Percentiles rank a stretch among this genome's conserved stretches.
Conservation (phyloP, 768 basidiomycete species). For the Boletus rex-veris region DNA sequence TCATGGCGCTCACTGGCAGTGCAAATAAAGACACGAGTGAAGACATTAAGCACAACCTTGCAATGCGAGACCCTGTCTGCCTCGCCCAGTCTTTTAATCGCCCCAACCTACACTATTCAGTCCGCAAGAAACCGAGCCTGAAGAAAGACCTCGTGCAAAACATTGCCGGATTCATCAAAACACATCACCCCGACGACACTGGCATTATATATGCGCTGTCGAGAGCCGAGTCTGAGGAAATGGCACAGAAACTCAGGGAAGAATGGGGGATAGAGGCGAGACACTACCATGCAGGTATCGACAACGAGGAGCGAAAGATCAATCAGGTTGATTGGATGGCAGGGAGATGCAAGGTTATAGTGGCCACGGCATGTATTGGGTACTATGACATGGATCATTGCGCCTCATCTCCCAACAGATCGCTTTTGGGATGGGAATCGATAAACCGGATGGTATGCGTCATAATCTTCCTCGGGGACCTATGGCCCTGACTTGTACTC, state of each 20-base stretch:
- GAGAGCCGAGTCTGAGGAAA: constrained; percentile 72
- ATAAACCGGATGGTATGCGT: constrained; percentile 69
- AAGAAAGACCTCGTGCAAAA: constrained; percentile 47
- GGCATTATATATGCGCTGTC: constrained; percentile 87
- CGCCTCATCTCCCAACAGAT: constrained; percentile 45
- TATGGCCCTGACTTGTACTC: constrained; percentile 3
- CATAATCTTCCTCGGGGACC: background rate
- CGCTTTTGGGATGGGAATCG: constrained; percentile 97
- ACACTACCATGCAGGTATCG: constrained; percentile 87
- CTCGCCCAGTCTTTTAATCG: constrained; percentile 90
- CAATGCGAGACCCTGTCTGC: constrained; percentile 51
- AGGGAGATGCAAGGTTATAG: constrained; percentile 73
- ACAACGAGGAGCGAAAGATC: constrained; percentile 53
- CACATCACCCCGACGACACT: constrained; percentile 51
- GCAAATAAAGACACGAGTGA: constrained; percentile 74
- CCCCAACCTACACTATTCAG: constrained; percentile 78
- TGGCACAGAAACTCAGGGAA: constrained; percentile 65
- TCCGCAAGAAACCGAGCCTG: constrained; percentile 47
- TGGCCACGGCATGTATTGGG: constrained; percentile 71
- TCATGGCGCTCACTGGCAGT: constrained; percentile 97
- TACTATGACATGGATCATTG: background rate
- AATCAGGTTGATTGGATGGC: constrained; percentile 73
- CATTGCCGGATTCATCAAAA: constrained; percentile 67
- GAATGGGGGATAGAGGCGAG: constrained; percentile 56
- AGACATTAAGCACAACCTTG: constrained; percentile 74